Evolutionary conservation across 345 rosid species (phyloP).

Genomic region (Eucalyptus lansdowneana): DNA sequence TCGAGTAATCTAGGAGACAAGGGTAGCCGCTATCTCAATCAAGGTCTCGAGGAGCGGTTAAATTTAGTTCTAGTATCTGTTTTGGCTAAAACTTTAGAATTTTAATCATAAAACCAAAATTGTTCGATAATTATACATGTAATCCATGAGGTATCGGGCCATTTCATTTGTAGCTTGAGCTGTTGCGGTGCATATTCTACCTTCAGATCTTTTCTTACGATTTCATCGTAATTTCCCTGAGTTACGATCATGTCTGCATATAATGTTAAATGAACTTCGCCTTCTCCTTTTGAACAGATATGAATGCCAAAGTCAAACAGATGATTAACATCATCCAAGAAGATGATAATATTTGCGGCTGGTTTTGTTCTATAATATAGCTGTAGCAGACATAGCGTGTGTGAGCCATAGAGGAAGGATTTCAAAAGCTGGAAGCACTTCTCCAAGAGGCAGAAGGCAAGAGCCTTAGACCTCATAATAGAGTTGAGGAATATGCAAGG

Average conservation of each 20-base stretch:
- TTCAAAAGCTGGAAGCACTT: conserved; percentile 67
- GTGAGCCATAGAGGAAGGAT: conserved; percentile 27
- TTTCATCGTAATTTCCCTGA: not conserved
- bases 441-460: conserved; percentile 65
- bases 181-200: not conserved
- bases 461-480: conserved; percentile 43
- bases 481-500: conserved; percentile 10
- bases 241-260: not conserved
- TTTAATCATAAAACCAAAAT: too few relatives aligned
- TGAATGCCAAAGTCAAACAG: conserved; percentile 76
- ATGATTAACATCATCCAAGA: conserved; percentile 92
- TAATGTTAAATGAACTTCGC: not conserved
- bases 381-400: conserved; percentile 30
- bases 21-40: too few relatives aligned
- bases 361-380: conserved; percentile 3
- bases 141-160: not conserved
- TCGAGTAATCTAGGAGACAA: too few relatives aligned
- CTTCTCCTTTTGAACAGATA: conserved; percentile 37
- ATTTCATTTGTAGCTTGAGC: not conserved
- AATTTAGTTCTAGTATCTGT: too few relatives aligned
- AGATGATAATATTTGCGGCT: conserved; percentile 23
- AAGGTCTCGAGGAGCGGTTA: too few relatives aligned
- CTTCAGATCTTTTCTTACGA: not conserved
- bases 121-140: too few relatives aligned
- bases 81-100: too few relatives aligned